Percentiles rank a stretch among this genome's conserved stretches.
phyloP scores from a whole-genome alignment of 2,329 filamentous ascomycete genomes.

The Teratosphaeria destructans region DNA sequence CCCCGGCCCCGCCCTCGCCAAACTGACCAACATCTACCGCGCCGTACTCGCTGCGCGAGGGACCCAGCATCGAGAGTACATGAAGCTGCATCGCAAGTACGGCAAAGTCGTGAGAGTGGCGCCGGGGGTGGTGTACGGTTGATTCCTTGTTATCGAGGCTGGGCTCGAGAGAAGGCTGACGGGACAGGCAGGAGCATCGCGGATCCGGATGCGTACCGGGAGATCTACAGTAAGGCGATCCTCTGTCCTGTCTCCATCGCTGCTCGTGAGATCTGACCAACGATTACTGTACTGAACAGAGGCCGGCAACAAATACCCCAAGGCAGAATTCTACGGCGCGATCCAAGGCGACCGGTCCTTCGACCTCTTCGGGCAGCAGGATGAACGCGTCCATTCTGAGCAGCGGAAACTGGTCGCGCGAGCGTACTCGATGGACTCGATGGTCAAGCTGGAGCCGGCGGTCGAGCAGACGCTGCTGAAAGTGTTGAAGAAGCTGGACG shows the following conservation, averaged over 20 bases:
- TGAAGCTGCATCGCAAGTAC: background rate
- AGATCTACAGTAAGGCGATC: background rate
- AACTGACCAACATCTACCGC: background rate
- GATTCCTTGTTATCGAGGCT: background rate
- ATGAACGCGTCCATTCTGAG: constrained; percentile 26
- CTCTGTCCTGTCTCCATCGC: background rate
- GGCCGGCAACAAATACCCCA: background rate
- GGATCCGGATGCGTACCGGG: background rate
- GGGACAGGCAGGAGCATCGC: background rate
- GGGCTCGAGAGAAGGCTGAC: background rate
- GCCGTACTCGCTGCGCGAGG: background rate
- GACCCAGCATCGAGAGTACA: background rate
- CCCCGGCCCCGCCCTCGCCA: background rate
- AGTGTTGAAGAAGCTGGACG: constrained; percentile 25
- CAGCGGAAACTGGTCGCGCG: constrained; percentile 24
- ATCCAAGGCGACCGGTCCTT: constrained; percentile 7
- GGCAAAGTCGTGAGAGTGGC: background rate
- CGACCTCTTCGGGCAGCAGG: constrained; percentile 28
- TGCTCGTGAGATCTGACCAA: background rate
- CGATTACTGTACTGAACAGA: background rate
- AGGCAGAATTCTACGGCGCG: background rate
- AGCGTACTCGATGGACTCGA: constrained; percentile 26
- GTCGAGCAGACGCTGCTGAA: constrained; percentile 27
- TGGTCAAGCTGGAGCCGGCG: constrained; percentile 29
- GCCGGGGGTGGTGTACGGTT: background rate